A percentile compares a stretch with the other conserved stretches of the same genome.
phyloP scores from a whole-genome alignment of 2,329 filamentous ascomycete species.

The Raffaelea ambrosiae region DNA sequence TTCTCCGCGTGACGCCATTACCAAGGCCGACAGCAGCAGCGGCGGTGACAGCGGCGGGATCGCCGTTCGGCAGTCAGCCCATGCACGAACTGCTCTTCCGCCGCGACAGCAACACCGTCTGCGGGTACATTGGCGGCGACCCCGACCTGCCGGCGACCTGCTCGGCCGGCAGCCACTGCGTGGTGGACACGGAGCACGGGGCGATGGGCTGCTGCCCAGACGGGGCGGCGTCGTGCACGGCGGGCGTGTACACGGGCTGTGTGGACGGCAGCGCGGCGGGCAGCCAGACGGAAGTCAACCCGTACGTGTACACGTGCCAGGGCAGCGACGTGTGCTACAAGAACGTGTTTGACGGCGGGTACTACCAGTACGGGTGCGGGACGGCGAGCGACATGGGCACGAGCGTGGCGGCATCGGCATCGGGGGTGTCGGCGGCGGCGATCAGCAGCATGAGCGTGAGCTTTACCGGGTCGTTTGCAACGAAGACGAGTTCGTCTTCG shows the following conservation, averaged over 20 bases:
- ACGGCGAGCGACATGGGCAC: slow-evolving; percentile 38
- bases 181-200: slow-evolving; percentile 31
- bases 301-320: slow-evolving; percentile 48
- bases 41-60: background rate
- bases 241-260: slow-evolving; percentile 49
- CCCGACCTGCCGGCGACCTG: slow-evolving; percentile 46
- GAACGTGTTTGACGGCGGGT: slow-evolving; percentile 47
- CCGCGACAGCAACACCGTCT: slow-evolving; percentile 44
- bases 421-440: slow-evolving; percentile 27
- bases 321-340: slow-evolving; percentile 44
- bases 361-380: slow-evolving; percentile 49
- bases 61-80: no score
- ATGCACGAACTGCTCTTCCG: slow-evolving; percentile 24
- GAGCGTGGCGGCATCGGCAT: slow-evolving; percentile 37
- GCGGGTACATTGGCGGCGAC: slow-evolving; percentile 48
- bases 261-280: slow-evolving; percentile 40
- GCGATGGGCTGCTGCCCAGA: slow-evolving; percentile 37
- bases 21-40: slow-evolving; percentile 29
- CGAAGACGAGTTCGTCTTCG: slow-evolving; percentile 10
- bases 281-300: slow-evolving; percentile 41
- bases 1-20: slow-evolving; percentile 23
- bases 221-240: slow-evolving; percentile 36
- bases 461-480: slow-evolving; percentile 29
- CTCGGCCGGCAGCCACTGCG: slow-evolving; percentile 49
- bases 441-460: slow-evolving; percentile 30